Percentiles rank a stretch among this genome's conserved stretches.
These are phyloP conservation scores for baker's yeast (Saccharomyces cerevisiae) DNA, from an alignment of 805 yeast genomes.

Conservation along the genomic window DNA sequence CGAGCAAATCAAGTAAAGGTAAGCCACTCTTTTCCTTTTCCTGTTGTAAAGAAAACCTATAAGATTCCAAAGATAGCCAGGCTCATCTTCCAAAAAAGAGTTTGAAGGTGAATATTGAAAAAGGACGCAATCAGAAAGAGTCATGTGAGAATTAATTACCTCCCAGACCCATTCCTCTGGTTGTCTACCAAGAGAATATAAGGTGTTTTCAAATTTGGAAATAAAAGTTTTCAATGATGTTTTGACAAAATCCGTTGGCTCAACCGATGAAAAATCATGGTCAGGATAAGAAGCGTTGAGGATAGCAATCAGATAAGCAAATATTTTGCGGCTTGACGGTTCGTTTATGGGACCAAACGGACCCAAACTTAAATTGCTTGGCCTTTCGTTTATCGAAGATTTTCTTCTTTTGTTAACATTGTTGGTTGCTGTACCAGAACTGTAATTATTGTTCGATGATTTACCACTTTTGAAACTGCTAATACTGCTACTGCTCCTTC, in stretches of 20 bases:
- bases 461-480: constrained; percentile 16
- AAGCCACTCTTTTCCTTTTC: constrained; percentile 85
- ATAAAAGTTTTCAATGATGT: constrained; percentile 42
- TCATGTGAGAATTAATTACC: constrained; percentile 74
- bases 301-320: constrained; percentile 84
- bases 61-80: constrained; percentile 38
- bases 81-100: constrained; percentile 33
- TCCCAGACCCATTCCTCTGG: constrained; percentile 79
- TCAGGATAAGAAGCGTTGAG: constrained; percentile 91
- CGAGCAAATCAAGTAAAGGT: constrained; percentile 59
- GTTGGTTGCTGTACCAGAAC: constrained; percentile 2
- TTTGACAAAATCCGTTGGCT: constrained; percentile 68
- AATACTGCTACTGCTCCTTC: constrained; percentile 19
- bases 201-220: constrained; percentile 65
- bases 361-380: constrained; percentile 31
- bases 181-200: constrained; percentile 55
- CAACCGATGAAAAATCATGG: constrained; percentile 82
- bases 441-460: not conserved
- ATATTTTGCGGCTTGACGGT: constrained; percentile 78
- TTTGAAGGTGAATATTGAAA: constrained; percentile 47
- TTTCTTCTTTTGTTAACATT: constrained; percentile 18
- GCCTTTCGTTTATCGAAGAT: constrained; percentile 22
- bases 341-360: constrained; percentile 92
- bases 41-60: constrained; percentile 92
- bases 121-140: constrained; percentile 44